phyloP scores from a whole-genome alignment of 208 protist species.

The Borovskyia barvae region DNA sequence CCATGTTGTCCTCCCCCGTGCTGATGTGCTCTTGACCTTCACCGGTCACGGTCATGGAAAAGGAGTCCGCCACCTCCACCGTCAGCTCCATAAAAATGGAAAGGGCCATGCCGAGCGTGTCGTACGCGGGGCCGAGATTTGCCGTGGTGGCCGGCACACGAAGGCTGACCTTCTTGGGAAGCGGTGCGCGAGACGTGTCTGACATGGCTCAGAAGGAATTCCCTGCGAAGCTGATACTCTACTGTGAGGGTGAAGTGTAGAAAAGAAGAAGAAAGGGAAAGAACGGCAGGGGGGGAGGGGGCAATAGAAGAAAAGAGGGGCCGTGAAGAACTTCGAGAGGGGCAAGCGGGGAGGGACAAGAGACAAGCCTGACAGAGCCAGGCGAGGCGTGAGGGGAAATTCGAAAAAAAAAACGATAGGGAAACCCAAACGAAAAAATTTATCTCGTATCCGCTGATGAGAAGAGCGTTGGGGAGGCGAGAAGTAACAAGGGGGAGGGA shows the following conservation, averaged over 20 bases:
- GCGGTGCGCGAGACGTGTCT: not conserved
- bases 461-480: too few relatives aligned
- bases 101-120: conserved; percentile 90
- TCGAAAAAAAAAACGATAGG: not conserved
- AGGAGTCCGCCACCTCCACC: conserved; percentile 72
- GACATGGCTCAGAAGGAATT: conserved; percentile 4
- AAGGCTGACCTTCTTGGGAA: conserved; percentile 63
- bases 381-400: too few relatives aligned
- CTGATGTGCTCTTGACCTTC: conserved; percentile 78
- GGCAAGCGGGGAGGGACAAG: too few relatives aligned
- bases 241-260: not conserved
- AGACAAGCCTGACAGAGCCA: too few relatives aligned
- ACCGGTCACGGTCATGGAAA: conserved; percentile 73
- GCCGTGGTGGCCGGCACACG: conserved; percentile 92
- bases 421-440: too few relatives aligned
- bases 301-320: too few relatives aligned
- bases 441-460: too few relatives aligned
- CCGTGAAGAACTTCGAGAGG: too few relatives aligned
- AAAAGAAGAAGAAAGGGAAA: not conserved
- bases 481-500: too few relatives aligned
- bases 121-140: conserved; percentile 92
- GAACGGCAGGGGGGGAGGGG: too few relatives aligned
- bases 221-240: not conserved
- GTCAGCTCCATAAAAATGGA: conserved; percentile 91
- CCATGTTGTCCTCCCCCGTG: conserved; percentile 75